Percentiles rank a stretch among this genome's conserved stretches.
phyloP scores from a whole-genome alignment of 106 monocot species.

The Phalaenopsis aphrodite region DNA sequence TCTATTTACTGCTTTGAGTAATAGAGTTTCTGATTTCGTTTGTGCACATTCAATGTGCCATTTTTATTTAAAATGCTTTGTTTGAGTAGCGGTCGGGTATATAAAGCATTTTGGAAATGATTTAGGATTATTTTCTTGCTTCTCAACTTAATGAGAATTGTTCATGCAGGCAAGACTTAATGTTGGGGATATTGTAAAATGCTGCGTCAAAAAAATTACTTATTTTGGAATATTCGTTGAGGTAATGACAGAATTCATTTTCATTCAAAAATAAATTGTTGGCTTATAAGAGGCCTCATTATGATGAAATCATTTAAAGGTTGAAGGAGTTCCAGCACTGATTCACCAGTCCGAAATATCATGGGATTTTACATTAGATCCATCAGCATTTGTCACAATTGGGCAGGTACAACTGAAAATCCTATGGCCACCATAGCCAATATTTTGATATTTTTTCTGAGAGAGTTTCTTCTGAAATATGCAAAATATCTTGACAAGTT shows the following conservation, averaged over 20 bases:
- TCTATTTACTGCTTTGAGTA: background rate
- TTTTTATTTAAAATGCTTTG: background rate
- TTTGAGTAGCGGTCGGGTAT: background rate
- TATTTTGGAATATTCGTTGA: constrained; percentile 97
- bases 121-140: background rate
- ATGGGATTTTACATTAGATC: constrained; percentile 79
- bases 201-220: constrained; percentile 62
- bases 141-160: background rate
- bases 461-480: background rate
- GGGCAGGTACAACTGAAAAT: constrained; percentile 52
- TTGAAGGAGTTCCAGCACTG: constrained; percentile 87
- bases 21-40: background rate
- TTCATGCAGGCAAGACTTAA: constrained; percentile 65
- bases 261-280: background rate
- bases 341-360: constrained; percentile 87
- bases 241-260: constrained; percentile 32
- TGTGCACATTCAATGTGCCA: background rate
- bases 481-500: background rate
- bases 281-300: constrained; percentile 1
- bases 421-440: background rate
- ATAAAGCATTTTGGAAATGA: background rate
- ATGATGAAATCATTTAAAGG: constrained; percentile 29
- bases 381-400: constrained; percentile 64
- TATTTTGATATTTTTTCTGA: background rate
- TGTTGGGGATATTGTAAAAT: constrained; percentile 85